Evolutionary conservation across 140 eudicot species (phyloP), one percentile per base, ranked within the genome.

Genomic region (Bidens hawaiensis): DNA sequence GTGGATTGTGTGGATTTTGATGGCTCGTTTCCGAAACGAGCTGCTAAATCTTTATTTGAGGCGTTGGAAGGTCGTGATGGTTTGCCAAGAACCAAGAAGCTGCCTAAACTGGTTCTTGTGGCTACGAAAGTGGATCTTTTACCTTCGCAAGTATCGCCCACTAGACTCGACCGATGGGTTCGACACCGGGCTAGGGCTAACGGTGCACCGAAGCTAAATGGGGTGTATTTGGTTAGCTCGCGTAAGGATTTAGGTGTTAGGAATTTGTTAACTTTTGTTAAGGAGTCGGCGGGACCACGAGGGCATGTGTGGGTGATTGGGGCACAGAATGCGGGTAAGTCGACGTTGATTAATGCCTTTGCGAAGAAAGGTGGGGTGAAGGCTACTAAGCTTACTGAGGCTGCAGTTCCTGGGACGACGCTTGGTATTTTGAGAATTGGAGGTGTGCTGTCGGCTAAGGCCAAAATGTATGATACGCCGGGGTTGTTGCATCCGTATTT

Each of bases 271-370:
- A 63, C 82, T 15, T 88, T 74, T 70, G 66, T 93, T 33, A 93
- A 93, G 81, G 87, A 83, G 4, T 73, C 78, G 82, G 94, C 96
- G 24, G 99, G 99, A 11, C 99, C 99, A 34, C 77, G 95, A 60
- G 99, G 99, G 53, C 83, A 88, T 75, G 96, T 88, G 6, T 93
- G 99, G 99, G 95, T 93, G 38, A 79, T 93, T 43, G 99, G 99
- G 51, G 95, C 99, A 21, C 99, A 93, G 60, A 88, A 93, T 63
- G 99, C 96, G 14, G 99, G 99, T 27, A 93, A 93, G 33, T 93
- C 99, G 1, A 93, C 99, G 0, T 70, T 93, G 78, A 88, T 93
- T 31, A 93, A 93, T 65, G 96, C 94, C 9, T 81, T 93, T 77
- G 88, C 95, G 13, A 93, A 85, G 70, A 93, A 93, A 74, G 89